Evolutionary conservation across 2,329 filamentous ascomycete genomes (phyloP), one percentile per base, ranked within the genome.

Genomic region (Pseudogymnoascus sp.): DNA sequence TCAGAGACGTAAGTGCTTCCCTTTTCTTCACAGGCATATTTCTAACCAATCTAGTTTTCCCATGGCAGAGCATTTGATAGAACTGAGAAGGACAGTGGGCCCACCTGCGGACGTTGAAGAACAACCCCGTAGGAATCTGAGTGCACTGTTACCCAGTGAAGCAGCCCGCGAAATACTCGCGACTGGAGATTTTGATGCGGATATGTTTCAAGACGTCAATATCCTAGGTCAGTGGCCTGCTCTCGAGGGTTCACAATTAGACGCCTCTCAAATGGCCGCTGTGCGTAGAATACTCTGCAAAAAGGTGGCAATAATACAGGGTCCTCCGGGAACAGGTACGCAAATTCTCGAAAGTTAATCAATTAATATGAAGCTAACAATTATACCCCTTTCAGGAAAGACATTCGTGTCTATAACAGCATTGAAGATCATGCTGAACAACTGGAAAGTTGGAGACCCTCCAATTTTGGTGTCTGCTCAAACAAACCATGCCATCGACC

Each of bases 401-500:
- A 97, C 92, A 0, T 88, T 88, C 67, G 88, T 92, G 0, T 94
- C 91, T 0, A 84, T 93, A 1, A 77, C 86, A 25, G 88, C 88
- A 0, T 73, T 97, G 8, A 84, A 83, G 56, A 78, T 87, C 1
- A 77, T 92, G 62, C 77, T 91, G 0, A 74, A 79, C 1, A 90
- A 88, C 62, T 80, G 84, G 69, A 71, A 73, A 1, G 69, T 71
- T 1, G 77, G 75, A 0, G 84, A 87, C 63, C 81, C 86, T 7
- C 90, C 90, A 0, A 86, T 97, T 31, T 80, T 96, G 18, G 79
- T 96, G 3, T 83, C 91, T 0, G 91, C 91, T 6, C 91, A 96
- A 69, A 97, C 92, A 0, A 97, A 97, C 64, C 91, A 96, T 73
- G 92, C 92, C 0, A 77, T 96, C 0, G 92, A 97, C 68, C 92